Evolutionary conservation across 345 rosid species (phyloP).

Genomic region (Tarenaya hassleriana): DNA sequence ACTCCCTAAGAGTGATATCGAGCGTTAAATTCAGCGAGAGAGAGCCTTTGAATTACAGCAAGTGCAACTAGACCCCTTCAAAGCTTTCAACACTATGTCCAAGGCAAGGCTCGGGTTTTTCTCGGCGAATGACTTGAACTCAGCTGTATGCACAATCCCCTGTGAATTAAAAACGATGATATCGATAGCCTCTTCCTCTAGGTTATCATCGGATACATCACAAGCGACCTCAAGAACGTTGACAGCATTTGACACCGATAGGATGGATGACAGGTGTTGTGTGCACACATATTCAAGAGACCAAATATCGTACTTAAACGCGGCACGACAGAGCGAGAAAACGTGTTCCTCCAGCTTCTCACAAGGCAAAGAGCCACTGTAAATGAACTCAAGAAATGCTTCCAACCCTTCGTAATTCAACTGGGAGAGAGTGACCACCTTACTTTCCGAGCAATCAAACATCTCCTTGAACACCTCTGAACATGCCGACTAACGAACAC

Average conservation of each 20-base stretch:
- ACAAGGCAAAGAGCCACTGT: constrained; percentile 1
- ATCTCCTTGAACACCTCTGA: constrained; percentile 16
- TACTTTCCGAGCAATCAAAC: constrained; percentile 9
- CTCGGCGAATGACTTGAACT: neutral
- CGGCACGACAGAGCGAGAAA: constrained; percentile 11
- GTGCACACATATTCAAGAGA: constrained; percentile 10
- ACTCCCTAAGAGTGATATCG: no score
- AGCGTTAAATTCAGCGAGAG: no score
- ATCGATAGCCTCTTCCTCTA: neutral
- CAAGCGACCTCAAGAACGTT: constrained; percentile 6
- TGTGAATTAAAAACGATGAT: neutral
- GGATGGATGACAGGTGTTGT: neutral
- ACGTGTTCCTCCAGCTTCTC: constrained; percentile 1
- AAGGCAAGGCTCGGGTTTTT: neutral
- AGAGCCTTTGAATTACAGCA: no score
- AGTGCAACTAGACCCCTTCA: no score
- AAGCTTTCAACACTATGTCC: neutral
- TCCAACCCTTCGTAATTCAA: constrained; percentile 13
- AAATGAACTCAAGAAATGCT: constrained; percentile 15
- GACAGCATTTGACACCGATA: neutral
- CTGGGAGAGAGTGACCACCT: constrained; percentile 11
- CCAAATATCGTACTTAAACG: constrained; percentile 15
- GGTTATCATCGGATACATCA: neutral
- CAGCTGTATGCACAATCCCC: neutral
- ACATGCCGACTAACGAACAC: constrained; percentile 12